A percentile compares a stretch with the other conserved stretches of the same genome.
phyloP scores from a whole-genome alignment of 2,329 filamentous ascomycete species.

The Neopestalotiopsis rosae region DNA sequence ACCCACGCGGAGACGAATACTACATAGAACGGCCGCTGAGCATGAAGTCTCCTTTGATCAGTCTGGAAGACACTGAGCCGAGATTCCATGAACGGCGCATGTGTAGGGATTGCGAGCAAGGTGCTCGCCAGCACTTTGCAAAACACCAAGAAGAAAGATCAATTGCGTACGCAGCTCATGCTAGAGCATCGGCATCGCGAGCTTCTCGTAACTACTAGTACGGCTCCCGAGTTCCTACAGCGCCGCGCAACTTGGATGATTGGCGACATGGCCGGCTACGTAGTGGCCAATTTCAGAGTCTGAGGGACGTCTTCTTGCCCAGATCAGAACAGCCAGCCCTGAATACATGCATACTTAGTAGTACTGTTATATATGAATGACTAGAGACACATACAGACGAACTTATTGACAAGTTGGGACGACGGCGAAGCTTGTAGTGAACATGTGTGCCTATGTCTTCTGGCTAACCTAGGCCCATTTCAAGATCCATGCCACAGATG shows the following conservation, averaged over 20 bases:
- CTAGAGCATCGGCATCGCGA: not conserved
- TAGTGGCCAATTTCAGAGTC: too few relatives aligned
- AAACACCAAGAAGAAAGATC: slow-evolving; percentile 20
- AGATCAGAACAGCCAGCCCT: too few relatives aligned
- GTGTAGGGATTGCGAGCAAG: slow-evolving; percentile 23
- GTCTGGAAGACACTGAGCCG: slow-evolving; percentile 21
- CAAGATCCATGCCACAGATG: slow-evolving; percentile 6
- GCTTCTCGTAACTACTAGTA: not conserved
- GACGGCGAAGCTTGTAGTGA: too few relatives aligned
- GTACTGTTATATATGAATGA: too few relatives aligned
- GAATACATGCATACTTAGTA: too few relatives aligned
- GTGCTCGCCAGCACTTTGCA: not conserved
- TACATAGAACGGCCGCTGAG: slow-evolving; percentile 48
- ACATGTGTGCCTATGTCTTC: too few relatives aligned
- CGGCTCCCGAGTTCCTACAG: not conserved
- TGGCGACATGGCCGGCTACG: not conserved
- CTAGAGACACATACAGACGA: too few relatives aligned
- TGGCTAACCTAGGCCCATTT: not conserved
- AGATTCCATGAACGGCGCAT: slow-evolving; percentile 26
- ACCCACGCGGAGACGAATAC: slow-evolving; percentile 49
- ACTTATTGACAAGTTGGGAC: not conserved
- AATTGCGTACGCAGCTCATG: slow-evolving; percentile 17
- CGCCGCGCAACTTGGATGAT: not conserved
- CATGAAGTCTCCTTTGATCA: slow-evolving; percentile 27
- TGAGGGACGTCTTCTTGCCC: too few relatives aligned